Evolutionary conservation across 2,329 filamentous ascomycete genomes (phyloP).

Genomic region (Talaromyces rugulosus): DNA sequence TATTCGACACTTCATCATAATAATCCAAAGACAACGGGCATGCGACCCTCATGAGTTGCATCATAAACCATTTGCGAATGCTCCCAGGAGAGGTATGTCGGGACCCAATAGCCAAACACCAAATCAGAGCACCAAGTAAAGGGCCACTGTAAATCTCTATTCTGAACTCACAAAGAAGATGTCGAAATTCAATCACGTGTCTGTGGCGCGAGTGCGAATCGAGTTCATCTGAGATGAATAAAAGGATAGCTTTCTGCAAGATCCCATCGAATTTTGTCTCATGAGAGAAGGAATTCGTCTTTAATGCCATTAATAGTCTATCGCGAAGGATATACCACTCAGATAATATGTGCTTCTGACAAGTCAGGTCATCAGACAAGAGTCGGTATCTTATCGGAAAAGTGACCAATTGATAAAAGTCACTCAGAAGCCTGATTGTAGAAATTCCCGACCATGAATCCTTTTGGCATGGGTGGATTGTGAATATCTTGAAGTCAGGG

Average conservation of each 20-base stretch:
- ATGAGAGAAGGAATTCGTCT: neutral
- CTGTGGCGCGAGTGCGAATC: neutral
- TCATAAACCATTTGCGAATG: conserved; percentile 18
- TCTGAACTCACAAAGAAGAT: conserved; percentile 14
- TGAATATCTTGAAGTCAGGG: conserved; percentile 9
- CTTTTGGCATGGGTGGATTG: conserved; percentile 4
- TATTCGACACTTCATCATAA: conserved; percentile 10
- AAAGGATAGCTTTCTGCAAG: conserved; percentile 1
- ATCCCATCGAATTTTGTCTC: conserved; percentile 4
- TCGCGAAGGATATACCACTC: conserved; percentile 10
- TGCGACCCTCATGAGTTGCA: conserved; percentile 17
- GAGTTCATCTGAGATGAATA: conserved; percentile 2
- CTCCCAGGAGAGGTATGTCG: conserved; percentile 11
- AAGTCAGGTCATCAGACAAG: neutral
- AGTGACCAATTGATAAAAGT: conserved; percentile 8
- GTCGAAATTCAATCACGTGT: conserved; percentile 8
- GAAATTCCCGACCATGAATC: neutral
- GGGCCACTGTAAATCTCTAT: conserved; percentile 13
- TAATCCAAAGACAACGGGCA: conserved; percentile 16
- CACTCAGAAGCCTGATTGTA: conserved; percentile 5
- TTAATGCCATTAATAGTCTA: neutral
- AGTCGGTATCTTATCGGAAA: conserved; percentile 1
- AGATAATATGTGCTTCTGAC: neutral
- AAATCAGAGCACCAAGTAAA: conserved; percentile 19
- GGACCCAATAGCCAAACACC: conserved; percentile 17